These are phyloP conservation scores for Colletotrichum musae DNA, from an alignment of 2,329 filamentous ascomycete genomes.

Conservation along the genomic window DNA sequence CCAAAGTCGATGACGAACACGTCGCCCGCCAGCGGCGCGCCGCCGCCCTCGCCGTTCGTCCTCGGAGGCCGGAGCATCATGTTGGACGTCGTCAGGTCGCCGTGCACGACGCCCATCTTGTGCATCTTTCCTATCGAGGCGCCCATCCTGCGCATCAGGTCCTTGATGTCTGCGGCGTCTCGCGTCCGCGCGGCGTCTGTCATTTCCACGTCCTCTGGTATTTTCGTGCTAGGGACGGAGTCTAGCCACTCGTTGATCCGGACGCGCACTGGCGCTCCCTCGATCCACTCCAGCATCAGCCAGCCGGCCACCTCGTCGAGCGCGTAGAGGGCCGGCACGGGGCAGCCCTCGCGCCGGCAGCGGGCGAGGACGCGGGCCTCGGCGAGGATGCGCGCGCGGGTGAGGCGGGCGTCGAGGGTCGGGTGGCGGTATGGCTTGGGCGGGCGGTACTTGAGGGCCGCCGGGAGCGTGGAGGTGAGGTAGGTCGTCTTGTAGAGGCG, in stretches of 20 bases:
- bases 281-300: conserved; percentile 89
- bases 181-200: conserved; percentile 45
- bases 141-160: conserved; percentile 80
- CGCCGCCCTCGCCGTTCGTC: conserved; percentile 29
- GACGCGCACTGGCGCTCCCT: conserved; percentile 78
- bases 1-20: conserved; percentile 96
- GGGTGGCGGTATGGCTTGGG: conserved; percentile 94
- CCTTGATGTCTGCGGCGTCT: conserved; percentile 67
- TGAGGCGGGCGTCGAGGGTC: conserved; percentile 88
- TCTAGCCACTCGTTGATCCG: conserved; percentile 79
- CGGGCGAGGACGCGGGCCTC: conserved; percentile 89
- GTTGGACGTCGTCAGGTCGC: conserved; percentile 97
- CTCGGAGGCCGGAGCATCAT: conserved; percentile 79
- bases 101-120: conserved; percentile 88
- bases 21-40: conserved; percentile 71
- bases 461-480: conserved; percentile 76
- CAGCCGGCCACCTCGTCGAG: conserved; percentile 76
- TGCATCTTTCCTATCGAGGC: conserved; percentile 82
- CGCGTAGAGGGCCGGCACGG: conserved; percentile 86
- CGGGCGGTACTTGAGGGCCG: conserved; percentile 92
- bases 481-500: conserved; percentile 91
- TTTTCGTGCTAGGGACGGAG: conserved; percentile 28
- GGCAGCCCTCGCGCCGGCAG: conserved; percentile 83
- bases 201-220: conserved; percentile 46
- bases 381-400: conserved; percentile 86